Percentiles rank a stretch among this genome's conserved stretches.
phyloP scores from a whole-genome alignment of 345 rosid genomes.

The Eutrema heterophyllum region DNA sequence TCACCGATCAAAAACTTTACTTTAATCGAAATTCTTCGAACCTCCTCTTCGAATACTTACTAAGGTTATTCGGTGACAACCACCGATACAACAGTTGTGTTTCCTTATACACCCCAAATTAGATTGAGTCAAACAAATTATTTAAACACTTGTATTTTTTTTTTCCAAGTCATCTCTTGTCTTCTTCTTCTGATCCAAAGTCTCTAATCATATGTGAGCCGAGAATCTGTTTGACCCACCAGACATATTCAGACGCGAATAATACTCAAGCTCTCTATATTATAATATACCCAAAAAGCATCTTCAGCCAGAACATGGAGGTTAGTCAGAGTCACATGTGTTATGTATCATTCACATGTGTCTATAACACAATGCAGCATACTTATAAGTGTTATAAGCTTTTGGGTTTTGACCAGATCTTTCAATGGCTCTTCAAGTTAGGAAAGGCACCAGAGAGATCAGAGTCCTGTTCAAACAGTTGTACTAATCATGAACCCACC shows the following conservation, averaged over 20 bases:
- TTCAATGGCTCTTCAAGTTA: conserved; percentile 48
- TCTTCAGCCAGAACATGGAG: conserved; percentile 50
- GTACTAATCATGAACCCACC: conserved; percentile 10
- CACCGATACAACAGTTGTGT: neutral
- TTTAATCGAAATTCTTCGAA: too few species aligned
- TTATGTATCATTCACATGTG: conserved; percentile 19
- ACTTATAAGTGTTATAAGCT: neutral
- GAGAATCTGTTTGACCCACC: conserved; percentile 56
- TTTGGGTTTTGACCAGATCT: conserved; percentile 52
- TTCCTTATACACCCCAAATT: conserved; percentile 2
- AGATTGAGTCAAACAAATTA: conserved; percentile 20
- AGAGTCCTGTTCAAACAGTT: neutral
- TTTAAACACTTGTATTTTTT: conserved; percentile 5
- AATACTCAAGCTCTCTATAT: conserved; percentile 17
- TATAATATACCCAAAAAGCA: conserved; percentile 18
- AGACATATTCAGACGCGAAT: conserved; percentile 3
- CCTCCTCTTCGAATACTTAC: too few species aligned
- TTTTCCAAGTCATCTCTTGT: conserved; percentile 37
- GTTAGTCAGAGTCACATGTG: conserved; percentile 41
- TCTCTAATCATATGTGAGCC: conserved; percentile 21
- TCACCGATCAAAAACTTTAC: too few species aligned
- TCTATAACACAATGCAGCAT: neutral
- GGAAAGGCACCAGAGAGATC: conserved; percentile 35
- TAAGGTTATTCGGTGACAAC: too few species aligned
- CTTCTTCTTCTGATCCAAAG: conserved; percentile 40